These are phyloP conservation scores for Ajuga reptans DNA, from an alignment of 305 asterid genomes.

Conservation along the genomic window DNA sequence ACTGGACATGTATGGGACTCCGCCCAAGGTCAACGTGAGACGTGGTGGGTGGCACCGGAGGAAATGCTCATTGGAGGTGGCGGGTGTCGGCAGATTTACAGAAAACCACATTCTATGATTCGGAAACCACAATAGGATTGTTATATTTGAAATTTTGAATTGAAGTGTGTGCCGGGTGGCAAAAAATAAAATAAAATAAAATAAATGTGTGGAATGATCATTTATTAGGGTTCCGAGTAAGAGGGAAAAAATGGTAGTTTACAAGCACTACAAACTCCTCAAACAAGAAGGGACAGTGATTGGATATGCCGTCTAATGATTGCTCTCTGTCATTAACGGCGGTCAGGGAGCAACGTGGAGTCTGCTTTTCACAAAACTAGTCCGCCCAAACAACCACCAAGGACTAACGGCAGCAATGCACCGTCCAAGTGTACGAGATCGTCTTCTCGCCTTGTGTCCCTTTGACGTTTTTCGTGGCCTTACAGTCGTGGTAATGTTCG, in stretches of 20 bases:
- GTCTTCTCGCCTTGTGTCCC: slow-evolving; percentile 45
- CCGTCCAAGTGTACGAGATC: slow-evolving; percentile 5
- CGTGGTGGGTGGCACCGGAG: too few species aligned
- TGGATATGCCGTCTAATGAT: slow-evolving; percentile 10
- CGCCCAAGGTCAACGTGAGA: too few species aligned
- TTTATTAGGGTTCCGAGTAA: neutral
- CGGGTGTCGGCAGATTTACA: too few species aligned
- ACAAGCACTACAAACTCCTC: slow-evolving; percentile 32
- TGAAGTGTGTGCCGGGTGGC: neutral
- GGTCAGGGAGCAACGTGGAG: slow-evolving; percentile 20
- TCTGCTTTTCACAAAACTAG: slow-evolving; percentile 21
- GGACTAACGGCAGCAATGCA: neutral
- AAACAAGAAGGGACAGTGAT: slow-evolving; percentile 22
- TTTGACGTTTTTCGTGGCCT: slow-evolving; percentile 61
- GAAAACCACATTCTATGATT: too few species aligned
- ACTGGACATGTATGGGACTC: too few species aligned
- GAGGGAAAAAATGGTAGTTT: neutral
- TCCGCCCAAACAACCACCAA: slow-evolving; percentile 13
- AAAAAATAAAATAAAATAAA: too few species aligned
- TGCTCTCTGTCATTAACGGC: slow-evolving; percentile 26
- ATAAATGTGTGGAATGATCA: neutral
- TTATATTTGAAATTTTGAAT: neutral
- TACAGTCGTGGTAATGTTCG: slow-evolving; percentile 55
- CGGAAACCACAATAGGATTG: too few species aligned
- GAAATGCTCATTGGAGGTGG: too few species aligned